Conservation (phyloP, 345 rosid species). For the Hibiscus tridactylites region DNA sequence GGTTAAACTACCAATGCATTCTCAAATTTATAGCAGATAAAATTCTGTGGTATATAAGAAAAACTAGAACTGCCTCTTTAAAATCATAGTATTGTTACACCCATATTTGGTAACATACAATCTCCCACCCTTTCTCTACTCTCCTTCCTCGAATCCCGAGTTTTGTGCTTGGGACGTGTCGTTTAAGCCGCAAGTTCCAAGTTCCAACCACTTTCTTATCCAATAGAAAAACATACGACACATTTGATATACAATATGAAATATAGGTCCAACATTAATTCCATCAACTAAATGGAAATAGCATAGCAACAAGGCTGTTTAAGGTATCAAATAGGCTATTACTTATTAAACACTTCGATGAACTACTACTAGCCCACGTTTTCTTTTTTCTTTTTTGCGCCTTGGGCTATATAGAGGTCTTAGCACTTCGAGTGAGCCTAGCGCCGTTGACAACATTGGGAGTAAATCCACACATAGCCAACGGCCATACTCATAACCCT, state of each 20-base stretch:
- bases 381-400: no score
- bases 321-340: neutral
- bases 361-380: neutral
- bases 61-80: neutral
- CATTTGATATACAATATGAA: neutral
- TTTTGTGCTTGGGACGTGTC: neutral
- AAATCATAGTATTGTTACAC: neutral
- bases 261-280: neutral
- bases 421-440: no score
- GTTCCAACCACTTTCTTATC: neutral
- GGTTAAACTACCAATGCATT: neutral
- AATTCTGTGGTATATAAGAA: neutral
- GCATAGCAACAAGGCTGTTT: neutral
- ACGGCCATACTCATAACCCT: neutral
- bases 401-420: no score
- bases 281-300: neutral
- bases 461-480: neutral
- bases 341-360: neutral
- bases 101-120: neutral
- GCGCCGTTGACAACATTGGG: neutral
- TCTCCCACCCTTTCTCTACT: neutral
- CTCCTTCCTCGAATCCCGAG: neutral
- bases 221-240: neutral
- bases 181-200: neutral
- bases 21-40: neutral